A percentile compares a stretch with the other conserved stretches of the same genome.
These are phyloP conservation scores for Cyclocybe aegerita DNA, from an alignment of 768 basidiomycete species.

Conservation along the genomic window DNA sequence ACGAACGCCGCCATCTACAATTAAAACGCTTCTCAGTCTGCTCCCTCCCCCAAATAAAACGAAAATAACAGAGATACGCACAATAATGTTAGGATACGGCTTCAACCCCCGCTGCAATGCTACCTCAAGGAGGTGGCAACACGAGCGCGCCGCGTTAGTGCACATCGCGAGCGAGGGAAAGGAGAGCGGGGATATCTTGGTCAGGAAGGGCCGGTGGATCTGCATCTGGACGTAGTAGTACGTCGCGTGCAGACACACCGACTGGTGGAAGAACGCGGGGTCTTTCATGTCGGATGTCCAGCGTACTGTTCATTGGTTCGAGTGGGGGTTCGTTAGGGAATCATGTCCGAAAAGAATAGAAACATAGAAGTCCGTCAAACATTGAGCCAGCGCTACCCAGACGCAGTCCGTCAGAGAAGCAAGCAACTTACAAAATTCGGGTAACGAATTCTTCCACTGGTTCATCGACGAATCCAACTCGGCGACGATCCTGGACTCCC, in stretches of 20 bases:
- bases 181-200: slow-evolving; percentile 36
- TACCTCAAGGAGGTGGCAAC: slow-evolving; percentile 64
- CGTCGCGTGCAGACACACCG: slow-evolving; percentile 43
- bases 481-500: slow-evolving; percentile 56
- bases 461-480: slow-evolving; percentile 62
- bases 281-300: slow-evolving; percentile 38
- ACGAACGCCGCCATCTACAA: slow-evolving; percentile 33
- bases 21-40: neutral
- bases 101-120: slow-evolving; percentile 34
- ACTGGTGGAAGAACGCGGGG: slow-evolving; percentile 45
- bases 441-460: slow-evolving; percentile 62
- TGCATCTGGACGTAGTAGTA: slow-evolving; percentile 59
- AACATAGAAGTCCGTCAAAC: neutral
- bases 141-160: slow-evolving; percentile 71
- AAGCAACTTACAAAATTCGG: slow-evolving; percentile 46
- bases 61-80: slow-evolving; percentile 6
- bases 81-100: slow-evolving; percentile 30
- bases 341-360: neutral
- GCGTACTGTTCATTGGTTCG: slow-evolving; percentile 22
- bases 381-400: too few relatives aligned
- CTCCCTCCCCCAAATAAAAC: neutral
- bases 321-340: neutral
- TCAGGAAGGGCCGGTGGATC: slow-evolving; percentile 70
- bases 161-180: slow-evolving; percentile 67
- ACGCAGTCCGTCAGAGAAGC: neutral